Conservation (phyloP, 164 flowering plant species). For the Platanus orientalis region DNA sequence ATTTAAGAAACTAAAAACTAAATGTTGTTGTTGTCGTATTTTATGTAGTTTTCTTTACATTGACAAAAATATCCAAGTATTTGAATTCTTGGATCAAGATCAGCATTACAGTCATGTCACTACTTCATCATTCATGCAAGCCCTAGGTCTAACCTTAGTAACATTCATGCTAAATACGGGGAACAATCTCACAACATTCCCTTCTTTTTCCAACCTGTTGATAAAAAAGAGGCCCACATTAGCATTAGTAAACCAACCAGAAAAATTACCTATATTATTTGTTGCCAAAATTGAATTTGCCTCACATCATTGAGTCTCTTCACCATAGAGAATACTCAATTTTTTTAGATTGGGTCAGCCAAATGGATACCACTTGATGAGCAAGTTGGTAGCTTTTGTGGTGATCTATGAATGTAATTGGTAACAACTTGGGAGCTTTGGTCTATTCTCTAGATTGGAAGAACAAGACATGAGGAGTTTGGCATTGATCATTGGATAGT, state of each 20-base stretch:
- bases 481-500: conserved; percentile 37
- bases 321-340: conserved; percentile 38
- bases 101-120: too few relatives aligned
- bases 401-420: conserved; percentile 26
- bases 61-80: too few relatives aligned
- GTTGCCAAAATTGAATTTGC: background rate
- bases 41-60: too few relatives aligned
- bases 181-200: conserved; percentile 52
- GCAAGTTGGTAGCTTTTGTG: conserved; percentile 35
- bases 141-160: conserved; percentile 31
- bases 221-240: background rate
- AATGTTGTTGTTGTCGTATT: too few relatives aligned
- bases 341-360: conserved; percentile 31
- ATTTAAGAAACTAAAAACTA: too few relatives aligned
- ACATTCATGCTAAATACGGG: conserved; percentile 9
- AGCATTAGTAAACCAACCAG: too few relatives aligned
- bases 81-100: too few relatives aligned
- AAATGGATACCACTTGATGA: conserved; percentile 37
- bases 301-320: conserved; percentile 18
- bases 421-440: conserved; percentile 16
- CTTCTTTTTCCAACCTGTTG: conserved; percentile 42
- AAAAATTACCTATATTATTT: too few relatives aligned
- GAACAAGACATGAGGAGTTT: conserved; percentile 58
- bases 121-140: conserved; percentile 42
- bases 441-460: conserved; percentile 29